phyloP scores from a whole-genome alignment of 176 grass and related monocot species.

The Poa pratensis region DNA sequence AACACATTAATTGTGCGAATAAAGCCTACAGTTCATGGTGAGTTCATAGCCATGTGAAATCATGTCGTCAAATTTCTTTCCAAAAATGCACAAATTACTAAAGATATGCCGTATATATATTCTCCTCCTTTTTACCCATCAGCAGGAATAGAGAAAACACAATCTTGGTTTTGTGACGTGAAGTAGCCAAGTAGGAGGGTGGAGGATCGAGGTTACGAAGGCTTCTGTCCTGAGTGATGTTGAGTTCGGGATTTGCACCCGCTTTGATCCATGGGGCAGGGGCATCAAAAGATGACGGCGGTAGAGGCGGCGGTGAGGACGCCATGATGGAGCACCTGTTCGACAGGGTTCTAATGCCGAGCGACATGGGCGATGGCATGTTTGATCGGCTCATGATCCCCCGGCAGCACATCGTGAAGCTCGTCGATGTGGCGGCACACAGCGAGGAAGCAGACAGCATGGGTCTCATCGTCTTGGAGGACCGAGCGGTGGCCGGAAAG shows the following conservation, averaged over 20 bases:
- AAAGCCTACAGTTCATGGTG: neutral
- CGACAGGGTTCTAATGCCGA: neutral
- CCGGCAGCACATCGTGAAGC: neutral
- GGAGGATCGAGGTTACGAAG: neutral
- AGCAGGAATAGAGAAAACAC: neutral
- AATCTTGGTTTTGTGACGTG: too few species aligned
- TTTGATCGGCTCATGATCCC: neutral
- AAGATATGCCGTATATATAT: neutral
- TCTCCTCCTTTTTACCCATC: neutral
- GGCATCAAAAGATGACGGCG: neutral
- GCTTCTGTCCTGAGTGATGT: neutral
- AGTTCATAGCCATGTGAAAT: neutral
- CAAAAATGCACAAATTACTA: neutral
- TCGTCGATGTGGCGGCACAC: constrained; percentile 33
- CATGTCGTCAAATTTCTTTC: constrained; percentile 3
- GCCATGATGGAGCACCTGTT: constrained; percentile 5
- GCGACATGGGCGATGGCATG: neutral
- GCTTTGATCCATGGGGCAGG: neutral
- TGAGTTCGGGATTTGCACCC: neutral
- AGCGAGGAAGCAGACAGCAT: constrained; percentile 26
- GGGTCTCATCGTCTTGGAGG: constrained; percentile 50
- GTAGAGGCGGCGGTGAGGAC: neutral
- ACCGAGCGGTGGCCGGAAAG: constrained; percentile 54
- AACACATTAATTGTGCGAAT: neutral
- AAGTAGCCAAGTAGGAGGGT: too few species aligned